These are phyloP conservation scores for Lactifluus volemus DNA, from an alignment of 768 basidiomycete genomes.

Conservation along the genomic window DNA sequence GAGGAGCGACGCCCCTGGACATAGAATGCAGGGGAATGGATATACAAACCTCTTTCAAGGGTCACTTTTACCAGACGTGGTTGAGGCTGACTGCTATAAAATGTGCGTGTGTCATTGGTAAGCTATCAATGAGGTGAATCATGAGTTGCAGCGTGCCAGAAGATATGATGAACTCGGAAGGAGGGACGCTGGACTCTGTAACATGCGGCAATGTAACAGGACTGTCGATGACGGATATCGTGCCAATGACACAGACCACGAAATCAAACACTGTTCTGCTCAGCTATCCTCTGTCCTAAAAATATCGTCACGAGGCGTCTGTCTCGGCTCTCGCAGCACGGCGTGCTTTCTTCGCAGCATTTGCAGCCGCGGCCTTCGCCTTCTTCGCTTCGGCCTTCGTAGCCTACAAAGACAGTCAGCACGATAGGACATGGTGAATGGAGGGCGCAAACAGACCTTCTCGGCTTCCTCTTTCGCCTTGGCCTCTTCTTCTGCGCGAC, in stretches of 20 bases:
- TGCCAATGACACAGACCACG: neutral
- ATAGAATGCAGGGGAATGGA: too few relatives aligned
- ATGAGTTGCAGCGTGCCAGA: neutral
- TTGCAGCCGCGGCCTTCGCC: slow-evolving; percentile 76
- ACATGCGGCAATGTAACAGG: neutral
- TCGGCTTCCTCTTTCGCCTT: slow-evolving; percentile 78
- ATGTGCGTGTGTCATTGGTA: neutral
- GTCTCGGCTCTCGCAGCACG: slow-evolving; percentile 51
- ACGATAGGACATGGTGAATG: neutral
- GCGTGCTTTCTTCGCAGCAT: slow-evolving; percentile 85
- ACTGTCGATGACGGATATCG: neutral
- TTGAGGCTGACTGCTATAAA: too few relatives aligned
- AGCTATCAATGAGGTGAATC: neutral
- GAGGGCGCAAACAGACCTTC: slow-evolving; percentile 39
- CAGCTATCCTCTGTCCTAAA: neutral
- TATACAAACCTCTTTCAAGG: too few relatives aligned
- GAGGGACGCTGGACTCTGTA: neutral
- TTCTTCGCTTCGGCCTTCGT: slow-evolving; percentile 75
- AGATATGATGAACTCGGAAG: neutral
- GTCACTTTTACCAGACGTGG: too few relatives aligned
- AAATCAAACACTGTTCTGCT: neutral
- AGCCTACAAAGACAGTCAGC: slow-evolving; percentile 25
- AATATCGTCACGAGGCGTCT: slow-evolving; percentile 6
- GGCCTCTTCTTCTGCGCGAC: slow-evolving; percentile 62
- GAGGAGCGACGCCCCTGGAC: too few relatives aligned